Base-by-base conservation (phyloP, 148 eudicot species). In the Cornus kousa region DNA sequence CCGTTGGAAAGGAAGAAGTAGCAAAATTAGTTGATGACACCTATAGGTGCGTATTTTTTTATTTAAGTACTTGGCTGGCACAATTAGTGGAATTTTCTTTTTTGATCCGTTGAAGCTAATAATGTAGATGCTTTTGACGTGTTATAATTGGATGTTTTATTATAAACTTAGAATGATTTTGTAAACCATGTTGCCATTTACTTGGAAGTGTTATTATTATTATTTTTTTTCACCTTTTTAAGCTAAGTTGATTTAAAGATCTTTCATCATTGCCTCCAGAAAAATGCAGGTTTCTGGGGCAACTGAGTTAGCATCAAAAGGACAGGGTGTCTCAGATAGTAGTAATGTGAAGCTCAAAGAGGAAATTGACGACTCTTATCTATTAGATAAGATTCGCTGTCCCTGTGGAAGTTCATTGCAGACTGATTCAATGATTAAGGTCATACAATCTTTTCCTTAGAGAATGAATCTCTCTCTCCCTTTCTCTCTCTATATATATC, bases 201-300 rank as follows among this genome's bases (percentile, higher is more conserved):
- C 20, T 28, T 28, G 28, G 28, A 28, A 28, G 28, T 28, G 1
- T 1, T 28, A 28, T 28, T 28, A 28, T 28, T 12, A 7, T 13
- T n/a, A 20, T n/a, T 17, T n/a, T 53, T 53, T 14, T 12, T 53
- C 7, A 53, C 19, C 19, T 62, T n/a, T 62, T 4, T n/a, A 17
- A 35, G 37, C 23, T 19, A 57, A 35, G 22, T 19, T 62, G 9
- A 20, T 19, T 31, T 14, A 39, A 73, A 74, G 5, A 75, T 14
- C 67, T 73, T 62, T 20, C 70, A 67, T 78, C 48, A 37, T 64
- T 57, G 24, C 78, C 57, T 43, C 75, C 93, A 97, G 99, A 83
- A 97, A 91, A 88, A 87, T 97, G 94, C 95, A 91, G 88, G 89
- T 85, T 70, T 86, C 93, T 80, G 99, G 97, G 64, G 95, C 98